Evolutionary conservation across 345 rosid genomes (phyloP).

Genomic region (Durio zibethinus): DNA sequence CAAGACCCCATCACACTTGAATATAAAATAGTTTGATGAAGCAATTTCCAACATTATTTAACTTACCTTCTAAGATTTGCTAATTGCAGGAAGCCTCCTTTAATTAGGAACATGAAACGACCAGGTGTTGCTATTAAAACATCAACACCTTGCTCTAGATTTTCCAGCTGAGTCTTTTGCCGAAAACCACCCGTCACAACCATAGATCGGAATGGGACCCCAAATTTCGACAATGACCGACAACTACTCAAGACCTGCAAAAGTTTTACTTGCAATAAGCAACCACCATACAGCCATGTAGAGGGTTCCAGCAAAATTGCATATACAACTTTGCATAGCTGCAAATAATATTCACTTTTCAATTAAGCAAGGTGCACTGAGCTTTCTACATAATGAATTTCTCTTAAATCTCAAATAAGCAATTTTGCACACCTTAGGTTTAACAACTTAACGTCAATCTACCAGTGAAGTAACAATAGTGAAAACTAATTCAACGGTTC

Average conservation of each 20-base stretch:
- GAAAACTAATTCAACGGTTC: neutral
- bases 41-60: constrained; percentile 1
- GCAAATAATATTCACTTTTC: neutral
- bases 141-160: constrained; percentile 71
- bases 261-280: constrained; percentile 26
- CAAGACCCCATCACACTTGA: neutral
- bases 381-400: constrained; percentile 8
- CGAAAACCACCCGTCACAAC: constrained; percentile 87
- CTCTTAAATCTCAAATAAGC: constrained; percentile 10
- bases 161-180: constrained; percentile 85
- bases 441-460: neutral
- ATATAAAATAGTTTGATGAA: neutral
- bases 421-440: neutral
- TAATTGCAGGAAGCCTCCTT: constrained; percentile 64
- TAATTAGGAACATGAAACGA: constrained; percentile 77
- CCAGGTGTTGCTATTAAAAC: constrained; percentile 95
- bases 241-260: constrained; percentile 82
- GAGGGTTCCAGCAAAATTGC: constrained; percentile 1
- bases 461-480: neutral
- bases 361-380: neutral
- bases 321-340: neutral
- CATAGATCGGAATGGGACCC: constrained; percentile 91
- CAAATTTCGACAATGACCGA: constrained; percentile 69
- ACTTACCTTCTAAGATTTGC: constrained; percentile 69
- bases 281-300: constrained; percentile 11